phyloP scores from a whole-genome alignment of 2,329 filamentous ascomycete species.

The Alternaria sp. region DNA sequence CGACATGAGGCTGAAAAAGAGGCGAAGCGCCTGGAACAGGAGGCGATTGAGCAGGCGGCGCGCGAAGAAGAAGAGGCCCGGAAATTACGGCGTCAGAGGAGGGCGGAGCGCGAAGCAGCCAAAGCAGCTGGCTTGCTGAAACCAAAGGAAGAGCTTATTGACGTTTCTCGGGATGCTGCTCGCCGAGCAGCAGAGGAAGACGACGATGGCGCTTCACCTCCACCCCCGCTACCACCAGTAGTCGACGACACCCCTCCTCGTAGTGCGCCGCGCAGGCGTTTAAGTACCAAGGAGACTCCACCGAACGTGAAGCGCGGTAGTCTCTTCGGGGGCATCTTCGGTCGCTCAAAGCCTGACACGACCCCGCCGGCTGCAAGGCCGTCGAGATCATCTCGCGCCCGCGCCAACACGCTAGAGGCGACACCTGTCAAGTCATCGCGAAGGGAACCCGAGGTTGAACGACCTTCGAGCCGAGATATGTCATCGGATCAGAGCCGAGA shows the following conservation, averaged over 20 bases:
- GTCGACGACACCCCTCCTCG: conserved; percentile 29
- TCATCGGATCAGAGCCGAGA: conserved; percentile 44
- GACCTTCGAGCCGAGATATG: conserved; percentile 36
- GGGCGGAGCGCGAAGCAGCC: conserved; percentile 35
- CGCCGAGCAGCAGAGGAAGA: conserved; percentile 24
- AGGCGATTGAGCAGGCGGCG: conserved; percentile 20
- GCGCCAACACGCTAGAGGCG: conserved; percentile 32
- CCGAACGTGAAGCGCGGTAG: conserved; percentile 35
- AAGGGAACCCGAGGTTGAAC: conserved; percentile 31
- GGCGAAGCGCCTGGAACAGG: conserved; percentile 17
- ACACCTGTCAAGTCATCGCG: conserved; percentile 17
- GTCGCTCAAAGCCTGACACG: conserved; percentile 41
- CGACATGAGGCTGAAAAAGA: conserved; percentile 38
- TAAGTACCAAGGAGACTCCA: conserved; percentile 36
- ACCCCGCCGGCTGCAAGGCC: conserved; percentile 29
- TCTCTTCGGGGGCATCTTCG: conserved; percentile 41
- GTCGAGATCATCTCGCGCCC: conserved; percentile 30
- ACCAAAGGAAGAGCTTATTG: conserved; percentile 18
- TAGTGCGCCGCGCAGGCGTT: conserved; percentile 28
- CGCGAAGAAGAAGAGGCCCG: conserved; percentile 34
- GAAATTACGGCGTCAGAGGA: conserved; percentile 30
- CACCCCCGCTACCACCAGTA: conserved; percentile 21
- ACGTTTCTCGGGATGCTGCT: conserved; percentile 34
- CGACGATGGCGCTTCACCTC: conserved; percentile 9
- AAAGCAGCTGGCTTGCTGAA: conserved; percentile 18